Conservation (phyloP, 768 basidiomycete species). For the Suillus occidentalis region DNA sequence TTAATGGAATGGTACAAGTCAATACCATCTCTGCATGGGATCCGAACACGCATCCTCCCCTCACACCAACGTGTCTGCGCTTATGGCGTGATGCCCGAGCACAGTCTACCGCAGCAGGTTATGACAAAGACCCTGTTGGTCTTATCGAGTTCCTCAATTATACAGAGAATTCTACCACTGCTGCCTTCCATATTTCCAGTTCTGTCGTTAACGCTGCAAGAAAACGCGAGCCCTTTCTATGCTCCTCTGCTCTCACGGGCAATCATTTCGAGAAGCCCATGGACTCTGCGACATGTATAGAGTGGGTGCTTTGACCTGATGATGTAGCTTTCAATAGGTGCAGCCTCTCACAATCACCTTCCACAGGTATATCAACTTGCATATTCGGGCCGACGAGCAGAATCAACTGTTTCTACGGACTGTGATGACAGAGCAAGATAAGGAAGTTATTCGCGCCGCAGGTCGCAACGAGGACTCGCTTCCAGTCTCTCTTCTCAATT, state of each 20-base stretch:
- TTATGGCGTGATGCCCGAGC: slow-evolving; percentile 14
- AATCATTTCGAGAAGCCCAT: slow-evolving; percentile 10
- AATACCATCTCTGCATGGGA: slow-evolving; percentile 1
- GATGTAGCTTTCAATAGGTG: neutral
- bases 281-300: slow-evolving; percentile 15
- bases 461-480: neutral
- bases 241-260: slow-evolving; percentile 11
- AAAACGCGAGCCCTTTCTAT: slow-evolving; percentile 12
- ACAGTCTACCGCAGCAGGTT: neutral
- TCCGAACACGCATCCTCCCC: slow-evolving; percentile 6
- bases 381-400: slow-evolving; percentile 19
- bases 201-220: slow-evolving; percentile 5
- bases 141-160: slow-evolving; percentile 20
- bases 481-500: slow-evolving; percentile 11
- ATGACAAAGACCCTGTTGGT: slow-evolving; percentile 10
- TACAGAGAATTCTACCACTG: slow-evolving; percentile 16
- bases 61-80: slow-evolving; percentile 8
- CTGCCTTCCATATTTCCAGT: slow-evolving; percentile 6
- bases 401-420: slow-evolving; percentile 14
- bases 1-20: slow-evolving; percentile 18
- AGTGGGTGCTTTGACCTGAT: neutral
- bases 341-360: neutral
- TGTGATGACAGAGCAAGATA: slow-evolving; percentile 20
- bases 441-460: slow-evolving; percentile 11
- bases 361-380: slow-evolving; percentile 15